Conservation (phyloP, 805 yeast species). For the Kodamaea lidongshanica region DNA sequence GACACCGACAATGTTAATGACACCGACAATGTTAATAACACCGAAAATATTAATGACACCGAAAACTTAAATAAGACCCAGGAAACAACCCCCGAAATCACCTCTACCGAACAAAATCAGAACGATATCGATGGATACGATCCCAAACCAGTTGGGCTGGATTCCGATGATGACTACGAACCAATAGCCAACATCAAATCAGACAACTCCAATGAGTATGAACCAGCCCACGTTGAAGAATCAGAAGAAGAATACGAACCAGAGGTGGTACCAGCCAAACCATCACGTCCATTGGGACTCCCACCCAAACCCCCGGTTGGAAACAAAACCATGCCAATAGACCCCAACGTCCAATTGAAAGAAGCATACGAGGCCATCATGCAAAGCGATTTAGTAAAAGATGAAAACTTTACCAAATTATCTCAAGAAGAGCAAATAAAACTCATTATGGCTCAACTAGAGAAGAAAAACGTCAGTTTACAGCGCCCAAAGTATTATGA, state of each 20-base stretch:
- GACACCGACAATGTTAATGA: too few species aligned
- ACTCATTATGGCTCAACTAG: slow-evolving; percentile 31
- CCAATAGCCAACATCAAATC: not conserved
- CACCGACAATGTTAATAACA: too few species aligned
- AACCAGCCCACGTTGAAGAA: too few species aligned
- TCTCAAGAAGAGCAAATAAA: slow-evolving; percentile 28
- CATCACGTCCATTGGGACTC: slow-evolving; percentile 16
- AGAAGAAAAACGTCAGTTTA: slow-evolving; percentile 29
- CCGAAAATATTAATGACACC: too few species aligned
- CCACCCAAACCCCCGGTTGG: slow-evolving; percentile 26
- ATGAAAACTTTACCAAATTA: slow-evolving; percentile 33
- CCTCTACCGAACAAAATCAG: too few species aligned
- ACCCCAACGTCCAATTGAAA: slow-evolving; percentile 17
- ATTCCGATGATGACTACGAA: slow-evolving; percentile 6
- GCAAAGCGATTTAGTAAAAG: slow-evolving; percentile 28
- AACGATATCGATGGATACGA: too few species aligned
- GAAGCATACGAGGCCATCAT: slow-evolving; percentile 33
- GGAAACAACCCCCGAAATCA: too few species aligned
- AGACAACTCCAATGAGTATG: too few species aligned
- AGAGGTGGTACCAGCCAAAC: slow-evolving; percentile 3
- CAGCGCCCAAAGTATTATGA: slow-evolving; percentile 27
- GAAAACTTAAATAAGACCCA: too few species aligned
- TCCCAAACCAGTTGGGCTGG: too few species aligned
- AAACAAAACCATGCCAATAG: slow-evolving; percentile 1
- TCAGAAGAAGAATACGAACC: slow-evolving; percentile 5